Evolutionary conservation across 495 filamentous ascomycete genomes (phyloP), one percentile per base, ranked within the genome.

Genomic region (Aspergillus nidulans): DNA sequence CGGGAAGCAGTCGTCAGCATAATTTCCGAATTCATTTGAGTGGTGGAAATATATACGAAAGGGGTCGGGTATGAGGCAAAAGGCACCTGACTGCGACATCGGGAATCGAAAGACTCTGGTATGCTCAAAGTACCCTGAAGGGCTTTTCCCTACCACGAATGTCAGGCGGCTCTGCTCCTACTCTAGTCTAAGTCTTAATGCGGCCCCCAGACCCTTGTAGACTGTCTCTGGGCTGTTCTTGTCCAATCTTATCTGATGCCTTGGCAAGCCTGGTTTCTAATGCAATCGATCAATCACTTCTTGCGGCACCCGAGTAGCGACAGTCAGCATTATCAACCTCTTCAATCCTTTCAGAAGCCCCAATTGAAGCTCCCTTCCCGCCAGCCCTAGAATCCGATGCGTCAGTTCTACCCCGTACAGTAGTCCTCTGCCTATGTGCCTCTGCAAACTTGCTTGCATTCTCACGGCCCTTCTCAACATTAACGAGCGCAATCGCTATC

Each of bases 381-480:
- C n/a, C 20, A 20, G 41, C 7, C 9, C 6, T 16, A 24, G 28
- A 15, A 13, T 18, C 45, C 2, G 30, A 12, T 34, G 19, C 36
- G 16, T 4, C 18, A 36, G 30, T 5, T 12, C 5, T 26, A 46
- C 24, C 40, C 19, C 10, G 8, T n/a, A 38, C 25, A 44, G 49
- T 8, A 40, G n/a, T n/a, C 4, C 13, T 24, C 32, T 13, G 30
- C 30, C 23, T 76, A 9, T 68, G 63, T 23, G 64, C 64, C 52
- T 77, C 73, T 4, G 63, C 67, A 56, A 72, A 78, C 30, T 58
- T 67, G 16, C 71, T 60, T 28, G 66, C 66, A 46, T 78, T 74
- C 42, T 73, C 70, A n/a, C 74, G 68, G 9, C 77, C 75, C 25
- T 77, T 76, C 34, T 78, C 72, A 19, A 77, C 56, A 59, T 79